Evolutionary conservation across 352 stramenopile species (phyloP).

Genomic region (Globisporangium spinosum): DNA sequence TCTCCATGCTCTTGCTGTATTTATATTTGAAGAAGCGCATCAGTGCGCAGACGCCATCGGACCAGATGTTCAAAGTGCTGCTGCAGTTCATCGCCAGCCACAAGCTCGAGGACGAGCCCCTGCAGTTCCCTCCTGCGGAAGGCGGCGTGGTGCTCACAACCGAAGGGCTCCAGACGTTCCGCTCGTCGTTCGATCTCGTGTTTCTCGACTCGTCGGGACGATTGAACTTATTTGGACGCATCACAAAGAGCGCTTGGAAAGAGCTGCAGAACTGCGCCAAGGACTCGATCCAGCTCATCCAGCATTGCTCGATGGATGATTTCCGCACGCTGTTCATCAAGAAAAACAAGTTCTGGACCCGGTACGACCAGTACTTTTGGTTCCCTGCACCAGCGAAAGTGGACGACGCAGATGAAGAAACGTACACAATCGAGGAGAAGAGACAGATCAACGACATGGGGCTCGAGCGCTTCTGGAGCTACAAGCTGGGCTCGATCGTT

Average conservation of each 20-base stretch:
- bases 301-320: conserved; percentile 63
- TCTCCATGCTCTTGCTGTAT: conserved; percentile 84
- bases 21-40: conserved; percentile 75
- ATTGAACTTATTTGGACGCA: conserved; percentile 69
- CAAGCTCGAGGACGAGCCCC: conserved; percentile 55
- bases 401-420: conserved; percentile 54
- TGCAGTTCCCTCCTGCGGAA: conserved; percentile 60
- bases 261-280: conserved; percentile 64
- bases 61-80: conserved; percentile 85
- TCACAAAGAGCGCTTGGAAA: conserved; percentile 59
- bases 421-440: conserved; percentile 68
- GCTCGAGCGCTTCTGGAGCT: conserved; percentile 66
- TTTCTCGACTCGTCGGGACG: conserved; percentile 74
- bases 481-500: conserved; percentile 49
- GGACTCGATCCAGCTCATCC: conserved; percentile 57
- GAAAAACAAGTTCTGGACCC: conserved; percentile 76
- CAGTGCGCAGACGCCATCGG: conserved; percentile 58
- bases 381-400: conserved; percentile 50
- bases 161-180: conserved; percentile 66
- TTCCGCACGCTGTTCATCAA: conserved; percentile 84
- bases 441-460: conserved; percentile 68
- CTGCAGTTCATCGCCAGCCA: conserved; percentile 77
- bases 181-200: conserved; percentile 63
- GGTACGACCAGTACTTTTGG: conserved; percentile 87
- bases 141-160: conserved; percentile 58